phyloP scores from a whole-genome alignment of 768 basidiomycete genomes.

The Lanmaoa pseudosensibilis region DNA sequence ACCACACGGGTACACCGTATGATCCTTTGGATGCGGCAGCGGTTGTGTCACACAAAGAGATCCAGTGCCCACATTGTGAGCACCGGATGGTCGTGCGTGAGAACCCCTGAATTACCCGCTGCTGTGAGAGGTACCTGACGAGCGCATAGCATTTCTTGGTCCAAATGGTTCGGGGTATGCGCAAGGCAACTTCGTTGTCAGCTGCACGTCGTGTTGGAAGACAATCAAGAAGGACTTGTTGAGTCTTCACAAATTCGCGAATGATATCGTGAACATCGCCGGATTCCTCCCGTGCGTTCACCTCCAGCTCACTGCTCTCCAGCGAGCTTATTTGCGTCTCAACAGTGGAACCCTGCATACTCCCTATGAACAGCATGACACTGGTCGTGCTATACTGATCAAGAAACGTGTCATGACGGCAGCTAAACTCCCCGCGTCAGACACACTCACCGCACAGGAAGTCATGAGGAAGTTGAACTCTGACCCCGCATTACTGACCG shows the following conservation, averaged over 20 bases:
- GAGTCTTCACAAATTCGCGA: slow-evolving; percentile 39
- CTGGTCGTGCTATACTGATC: slow-evolving; percentile 22
- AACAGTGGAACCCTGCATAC: slow-evolving; percentile 38
- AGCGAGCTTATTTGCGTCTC: not conserved
- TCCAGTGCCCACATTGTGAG: slow-evolving; percentile 35
- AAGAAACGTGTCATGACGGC: slow-evolving; percentile 16
- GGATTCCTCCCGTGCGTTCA: slow-evolving; percentile 32
- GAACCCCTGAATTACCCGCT: not conserved
- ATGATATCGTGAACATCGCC: slow-evolving; percentile 28
- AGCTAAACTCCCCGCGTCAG: not conserved
- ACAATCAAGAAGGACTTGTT: slow-evolving; percentile 40
- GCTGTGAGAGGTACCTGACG: not conserved
- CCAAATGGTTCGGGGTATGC: slow-evolving; percentile 45
- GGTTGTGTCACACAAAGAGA: slow-evolving; percentile 15
- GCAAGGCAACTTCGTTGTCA: slow-evolving; percentile 39
- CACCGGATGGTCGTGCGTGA: slow-evolving; percentile 20
- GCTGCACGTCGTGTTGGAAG: slow-evolving; percentile 38
- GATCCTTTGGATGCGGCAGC: slow-evolving; percentile 26
- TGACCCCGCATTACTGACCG: slow-evolving; percentile 4
- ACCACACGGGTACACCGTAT: not conserved
- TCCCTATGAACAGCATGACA: slow-evolving; percentile 14
- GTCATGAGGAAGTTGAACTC: slow-evolving; percentile 6
- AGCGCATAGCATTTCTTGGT: slow-evolving; percentile 38
- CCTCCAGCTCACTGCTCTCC: not conserved
- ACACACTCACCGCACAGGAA: not conserved